Evolutionary conservation across 2,329 filamentous ascomycete species (phyloP).

Genomic region (Pezizomycotina sp.): DNA sequence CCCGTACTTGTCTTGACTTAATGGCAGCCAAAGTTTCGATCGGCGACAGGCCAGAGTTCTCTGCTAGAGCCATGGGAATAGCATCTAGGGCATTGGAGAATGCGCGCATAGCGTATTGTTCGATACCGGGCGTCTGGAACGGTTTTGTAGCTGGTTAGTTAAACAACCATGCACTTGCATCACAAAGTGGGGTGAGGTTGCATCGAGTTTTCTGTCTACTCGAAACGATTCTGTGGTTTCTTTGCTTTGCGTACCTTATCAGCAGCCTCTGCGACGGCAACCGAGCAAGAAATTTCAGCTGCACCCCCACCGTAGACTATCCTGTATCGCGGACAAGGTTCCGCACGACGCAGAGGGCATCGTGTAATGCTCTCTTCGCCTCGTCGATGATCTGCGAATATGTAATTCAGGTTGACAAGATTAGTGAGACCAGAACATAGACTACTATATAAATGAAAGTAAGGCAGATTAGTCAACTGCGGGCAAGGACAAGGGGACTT

Average conservation of each 20-base stretch:
- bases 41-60: constrained; percentile 91
- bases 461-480: constrained; percentile 1
- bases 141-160: constrained; percentile 15
- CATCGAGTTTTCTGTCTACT: no score
- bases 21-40: constrained; percentile 89
- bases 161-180: no score
- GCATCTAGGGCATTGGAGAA: constrained; percentile 90
- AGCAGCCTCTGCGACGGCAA: constrained; percentile 89
- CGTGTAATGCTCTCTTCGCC: constrained; percentile 90
- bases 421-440: not conserved
- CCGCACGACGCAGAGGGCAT: constrained; percentile 91
- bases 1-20: constrained; percentile 92
- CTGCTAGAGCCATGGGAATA: constrained; percentile 85
- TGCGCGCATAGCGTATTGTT: constrained; percentile 97
- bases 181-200: no score
- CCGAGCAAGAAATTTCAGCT: constrained; percentile 88
- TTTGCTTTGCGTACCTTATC: constrained; percentile 42
- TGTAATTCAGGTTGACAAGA: constrained; percentile 8
- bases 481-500: constrained; percentile 26
- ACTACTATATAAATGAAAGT: constrained; percentile 5
- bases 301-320: constrained; percentile 95
- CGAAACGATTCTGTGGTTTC: constrained; percentile 4
- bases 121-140: constrained; percentile 66
- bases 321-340: constrained; percentile 87
- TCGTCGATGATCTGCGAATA: constrained; percentile 77